phyloP scores from a whole-genome alignment of 306 rosid genomes.

The Mucuna pruriens region DNA sequence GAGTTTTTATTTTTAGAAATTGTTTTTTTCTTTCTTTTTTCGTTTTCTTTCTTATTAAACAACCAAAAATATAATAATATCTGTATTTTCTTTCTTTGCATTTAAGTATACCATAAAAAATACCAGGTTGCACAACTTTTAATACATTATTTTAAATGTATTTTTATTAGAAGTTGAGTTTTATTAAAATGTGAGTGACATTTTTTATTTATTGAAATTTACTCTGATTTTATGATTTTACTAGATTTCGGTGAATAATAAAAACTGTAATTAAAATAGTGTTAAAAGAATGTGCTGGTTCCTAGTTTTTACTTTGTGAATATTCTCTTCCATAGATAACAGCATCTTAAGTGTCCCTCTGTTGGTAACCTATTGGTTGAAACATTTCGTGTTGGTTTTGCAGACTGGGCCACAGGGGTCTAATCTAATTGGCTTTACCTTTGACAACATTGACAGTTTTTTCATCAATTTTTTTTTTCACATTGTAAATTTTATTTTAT shows the following conservation, averaged over 20 bases:
- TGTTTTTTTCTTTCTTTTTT: too few species aligned
- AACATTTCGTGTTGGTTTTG: background rate
- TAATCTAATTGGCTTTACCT: background rate
- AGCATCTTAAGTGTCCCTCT: conserved; percentile 16
- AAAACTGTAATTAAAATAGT: background rate
- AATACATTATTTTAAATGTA: background rate
- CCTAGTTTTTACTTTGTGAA: background rate
- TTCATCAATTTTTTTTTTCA: background rate
- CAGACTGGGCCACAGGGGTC: background rate
- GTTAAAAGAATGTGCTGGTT: background rate
- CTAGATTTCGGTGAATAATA: background rate
- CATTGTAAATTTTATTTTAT: background rate
- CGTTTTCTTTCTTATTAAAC: too few species aligned
- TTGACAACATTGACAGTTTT: background rate
- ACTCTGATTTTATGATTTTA: background rate
- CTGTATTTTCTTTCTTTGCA: too few species aligned
- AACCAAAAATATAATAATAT: too few species aligned
- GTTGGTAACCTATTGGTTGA: background rate
- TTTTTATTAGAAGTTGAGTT: background rate
- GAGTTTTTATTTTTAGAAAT: too few species aligned
- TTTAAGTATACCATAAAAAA: too few species aligned
- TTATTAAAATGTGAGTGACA: background rate
- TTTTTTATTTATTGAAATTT: background rate
- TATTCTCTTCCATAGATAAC: conserved; percentile 15
- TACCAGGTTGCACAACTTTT: too few species aligned